Conservation (phyloP, 371 early-diverging fungal species). For the Chytridiales sp. region DNA sequence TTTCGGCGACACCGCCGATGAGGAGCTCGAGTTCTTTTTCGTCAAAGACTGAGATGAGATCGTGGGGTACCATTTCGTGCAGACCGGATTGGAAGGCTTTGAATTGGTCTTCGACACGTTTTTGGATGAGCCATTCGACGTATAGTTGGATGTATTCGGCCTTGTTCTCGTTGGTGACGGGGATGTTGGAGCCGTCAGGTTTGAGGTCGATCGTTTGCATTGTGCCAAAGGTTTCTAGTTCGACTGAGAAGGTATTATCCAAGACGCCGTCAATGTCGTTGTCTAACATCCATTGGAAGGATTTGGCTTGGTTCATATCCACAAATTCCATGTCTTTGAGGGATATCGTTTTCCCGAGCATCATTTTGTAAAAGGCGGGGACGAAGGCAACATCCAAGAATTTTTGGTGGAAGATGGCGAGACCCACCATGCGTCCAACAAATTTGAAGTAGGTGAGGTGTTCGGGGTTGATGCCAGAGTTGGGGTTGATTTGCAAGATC, state of each 20-base stretch:
- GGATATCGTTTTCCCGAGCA: conserved; percentile 80
- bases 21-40: conserved; percentile 96
- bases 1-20: conserved; percentile 95
- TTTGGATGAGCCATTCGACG: conserved; percentile 76
- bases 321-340: conserved; percentile 93
- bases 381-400: conserved; percentile 95
- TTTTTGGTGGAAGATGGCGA: conserved; percentile 95
- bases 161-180: conserved; percentile 95
- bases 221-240: conserved; percentile 92
- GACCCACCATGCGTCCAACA: conserved; percentile 93
- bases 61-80: conserved; percentile 89
- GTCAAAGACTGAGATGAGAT: conserved; percentile 91
- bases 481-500: conserved; percentile 92
- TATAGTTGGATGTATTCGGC: conserved; percentile 84
- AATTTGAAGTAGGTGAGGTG: conserved; percentile 96
- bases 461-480: conserved; percentile 93
- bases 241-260: conserved; percentile 86
- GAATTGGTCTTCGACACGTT: conserved; percentile 90
- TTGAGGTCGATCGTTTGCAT: conserved; percentile 86
- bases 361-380: conserved; percentile 92
- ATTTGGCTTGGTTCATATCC: conserved; percentile 88
- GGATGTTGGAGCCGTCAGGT: conserved; percentile 80
- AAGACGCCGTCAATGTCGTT: conserved; percentile 85
- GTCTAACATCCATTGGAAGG: conserved; percentile 90
- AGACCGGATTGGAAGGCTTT: conserved; percentile 90